phyloP scores from a whole-genome alignment of 495 filamentous ascomycete species.

The Chaetomidium leptoderma region DNA sequence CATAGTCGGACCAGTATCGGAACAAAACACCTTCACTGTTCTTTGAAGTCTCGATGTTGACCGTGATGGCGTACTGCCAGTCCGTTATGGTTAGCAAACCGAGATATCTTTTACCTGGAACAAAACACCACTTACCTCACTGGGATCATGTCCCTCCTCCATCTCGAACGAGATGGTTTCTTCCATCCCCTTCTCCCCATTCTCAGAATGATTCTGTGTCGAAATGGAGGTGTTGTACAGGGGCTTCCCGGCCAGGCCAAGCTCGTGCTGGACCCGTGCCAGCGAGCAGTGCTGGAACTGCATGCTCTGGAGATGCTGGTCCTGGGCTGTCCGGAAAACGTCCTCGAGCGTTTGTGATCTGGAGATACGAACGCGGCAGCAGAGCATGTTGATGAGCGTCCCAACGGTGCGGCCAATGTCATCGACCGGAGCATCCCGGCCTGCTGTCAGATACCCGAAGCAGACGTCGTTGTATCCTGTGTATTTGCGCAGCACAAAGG shows the following conservation, averaged over 20 bases:
- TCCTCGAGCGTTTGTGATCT: conserved; percentile 34
- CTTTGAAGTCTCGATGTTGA: conserved; percentile 54
- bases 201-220: conserved; percentile 22
- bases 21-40: conserved; percentile 46
- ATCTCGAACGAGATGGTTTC: conserved; percentile 22
- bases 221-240: conserved; percentile 59
- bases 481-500: conserved; percentile 47
- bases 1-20: conserved; percentile 55
- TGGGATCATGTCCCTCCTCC: conserved; percentile 26
- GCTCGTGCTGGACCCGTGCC: conserved; percentile 52
- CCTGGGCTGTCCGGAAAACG: conserved; percentile 45
- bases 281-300: conserved; percentile 52
- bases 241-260: conserved; percentile 46
- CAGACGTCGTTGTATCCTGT: conserved; percentile 47
- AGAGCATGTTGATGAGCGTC: conserved; percentile 26
- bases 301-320: conserved; percentile 47
- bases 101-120: no score
- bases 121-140: conserved; percentile 24
- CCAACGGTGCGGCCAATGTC: conserved; percentile 9
- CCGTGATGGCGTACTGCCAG: conserved; percentile 50
- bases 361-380: conserved; percentile 42
- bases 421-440: conserved; percentile 10
- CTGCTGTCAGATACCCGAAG: conserved; percentile 41
- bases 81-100: conserved; percentile 8
- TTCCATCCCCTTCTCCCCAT: not conserved